Evolutionary conservation across 345 rosid genomes (phyloP).

Genomic region (Brassica nigra): DNA sequence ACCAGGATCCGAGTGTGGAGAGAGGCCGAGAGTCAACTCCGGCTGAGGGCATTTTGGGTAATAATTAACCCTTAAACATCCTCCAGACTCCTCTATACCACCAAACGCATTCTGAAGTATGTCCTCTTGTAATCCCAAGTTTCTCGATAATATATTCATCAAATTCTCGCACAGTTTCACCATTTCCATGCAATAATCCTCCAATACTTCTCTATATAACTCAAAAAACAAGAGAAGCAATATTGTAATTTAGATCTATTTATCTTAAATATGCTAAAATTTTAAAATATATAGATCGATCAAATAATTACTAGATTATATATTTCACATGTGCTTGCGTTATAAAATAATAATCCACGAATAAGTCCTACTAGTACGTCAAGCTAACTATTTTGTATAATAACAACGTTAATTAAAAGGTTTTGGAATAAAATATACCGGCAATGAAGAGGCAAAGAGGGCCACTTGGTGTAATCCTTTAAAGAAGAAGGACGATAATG

Average conservation of each 20-base stretch:
- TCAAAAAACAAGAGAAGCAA: neutral
- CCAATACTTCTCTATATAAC: slow-evolving; percentile 57
- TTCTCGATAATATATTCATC: slow-evolving; percentile 65
- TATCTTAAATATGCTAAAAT: too few species aligned
- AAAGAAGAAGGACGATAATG: slow-evolving; percentile 61
- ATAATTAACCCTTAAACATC: slow-evolving; percentile 79
- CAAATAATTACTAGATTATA: neutral
- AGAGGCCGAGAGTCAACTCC: slow-evolving; percentile 73
- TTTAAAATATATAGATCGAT: neutral
- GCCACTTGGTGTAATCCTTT: slow-evolving; percentile 81
- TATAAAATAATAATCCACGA: neutral
- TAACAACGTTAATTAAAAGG: neutral
- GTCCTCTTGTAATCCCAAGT: slow-evolving; percentile 61
- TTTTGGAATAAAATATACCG: slow-evolving; percentile 48
- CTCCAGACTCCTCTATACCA: slow-evolving; percentile 60
- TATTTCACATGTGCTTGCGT: neutral
- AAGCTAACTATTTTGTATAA: neutral
- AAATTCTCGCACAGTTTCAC: slow-evolving; percentile 55
- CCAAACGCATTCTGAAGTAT: slow-evolving; percentile 70
- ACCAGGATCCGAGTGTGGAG: slow-evolving; percentile 93
- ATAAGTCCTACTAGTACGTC: slow-evolving; percentile 9
- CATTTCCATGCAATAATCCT: slow-evolving; percentile 67
- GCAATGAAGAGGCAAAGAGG: slow-evolving; percentile 55
- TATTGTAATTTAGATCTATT: too few species aligned
- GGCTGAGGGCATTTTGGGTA: slow-evolving; percentile 95